phyloP scores from a whole-genome alignment of 2,329 filamentous ascomycete species.

The Fusarium mexicanum region DNA sequence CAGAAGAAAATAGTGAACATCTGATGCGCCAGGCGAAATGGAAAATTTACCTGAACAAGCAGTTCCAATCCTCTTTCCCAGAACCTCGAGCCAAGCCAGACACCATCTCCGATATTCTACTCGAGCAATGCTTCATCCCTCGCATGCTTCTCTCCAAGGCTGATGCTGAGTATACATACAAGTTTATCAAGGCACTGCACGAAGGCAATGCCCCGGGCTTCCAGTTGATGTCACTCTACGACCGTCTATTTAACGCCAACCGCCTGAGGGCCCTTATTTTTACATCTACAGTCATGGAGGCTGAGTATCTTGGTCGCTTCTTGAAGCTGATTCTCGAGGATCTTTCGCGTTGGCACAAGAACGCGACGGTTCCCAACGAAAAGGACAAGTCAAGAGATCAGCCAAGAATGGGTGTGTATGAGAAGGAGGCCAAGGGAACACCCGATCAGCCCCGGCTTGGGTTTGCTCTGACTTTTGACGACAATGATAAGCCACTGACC shows the following conservation, averaged over 20 bases:
- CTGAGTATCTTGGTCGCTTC: constrained; percentile 92
- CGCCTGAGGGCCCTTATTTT: constrained; percentile 85
- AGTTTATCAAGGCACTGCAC: constrained; percentile 88
- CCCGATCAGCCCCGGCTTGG: constrained; percentile 72
- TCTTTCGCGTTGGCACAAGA: constrained; percentile 83
- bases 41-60: constrained; percentile 74
- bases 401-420: constrained; percentile 77
- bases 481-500: constrained; percentile 70
- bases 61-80: constrained; percentile 83
- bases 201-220: constrained; percentile 86
- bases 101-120: constrained; percentile 75
- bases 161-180: constrained; percentile 89
- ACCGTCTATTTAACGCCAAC: constrained; percentile 85
- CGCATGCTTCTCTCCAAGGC: constrained; percentile 83
- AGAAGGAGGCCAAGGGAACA: constrained; percentile 74
- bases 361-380: constrained; percentile 64
- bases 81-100: constrained; percentile 70
- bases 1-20: constrained; percentile 78
- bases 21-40: constrained; percentile 73
- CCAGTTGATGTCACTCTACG: constrained; percentile 83
- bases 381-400: constrained; percentile 53
- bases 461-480: constrained; percentile 78
- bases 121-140: constrained; percentile 94
- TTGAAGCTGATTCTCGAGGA: constrained; percentile 84
- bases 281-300: constrained; percentile 87